These are phyloP conservation scores for Chaetomidium leptoderma DNA, from an alignment of 495 filamentous ascomycete species.

Conservation along the genomic window DNA sequence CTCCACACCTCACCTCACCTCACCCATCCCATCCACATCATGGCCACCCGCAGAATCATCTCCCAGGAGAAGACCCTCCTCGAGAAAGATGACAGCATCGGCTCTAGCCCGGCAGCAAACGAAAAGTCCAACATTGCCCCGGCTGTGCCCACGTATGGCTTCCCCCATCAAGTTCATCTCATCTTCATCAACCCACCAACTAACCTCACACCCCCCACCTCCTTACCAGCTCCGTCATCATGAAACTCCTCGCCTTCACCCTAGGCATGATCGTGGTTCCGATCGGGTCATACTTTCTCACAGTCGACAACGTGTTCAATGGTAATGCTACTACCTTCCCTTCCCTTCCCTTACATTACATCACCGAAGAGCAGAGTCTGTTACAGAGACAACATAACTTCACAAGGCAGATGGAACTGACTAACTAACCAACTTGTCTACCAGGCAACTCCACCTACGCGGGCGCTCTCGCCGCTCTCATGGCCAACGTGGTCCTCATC, in stretches of 20 bases:
- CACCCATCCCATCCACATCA: slow-evolving; percentile 32
- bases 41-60: slow-evolving; percentile 57
- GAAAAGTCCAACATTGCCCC: slow-evolving; percentile 54
- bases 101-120: slow-evolving; percentile 31
- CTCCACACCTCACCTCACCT: neutral
- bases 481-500: slow-evolving; percentile 87
- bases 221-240: slow-evolving; percentile 67
- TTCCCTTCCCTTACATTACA: neutral
- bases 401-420: too few species aligned
- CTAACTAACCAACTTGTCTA: neutral
- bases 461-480: slow-evolving; percentile 76
- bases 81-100: slow-evolving; percentile 49
- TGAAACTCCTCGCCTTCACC: slow-evolving; percentile 85
- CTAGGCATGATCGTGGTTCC: slow-evolving; percentile 83
- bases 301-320: slow-evolving; percentile 67
- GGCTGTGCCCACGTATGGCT: slow-evolving; percentile 68
- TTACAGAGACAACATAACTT: neutral
- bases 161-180: neutral
- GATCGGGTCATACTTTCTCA: slow-evolving; percentile 81
- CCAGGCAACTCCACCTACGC: slow-evolving; percentile 83
- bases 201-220: too few species aligned
- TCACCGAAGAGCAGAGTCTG: too few species aligned
- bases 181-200: slow-evolving; percentile 9
- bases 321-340: slow-evolving; percentile 47
- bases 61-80: slow-evolving; percentile 51